Evolutionary conservation across 345 rosid species (phyloP).

Genomic region (Lumnitzera littorea): DNA sequence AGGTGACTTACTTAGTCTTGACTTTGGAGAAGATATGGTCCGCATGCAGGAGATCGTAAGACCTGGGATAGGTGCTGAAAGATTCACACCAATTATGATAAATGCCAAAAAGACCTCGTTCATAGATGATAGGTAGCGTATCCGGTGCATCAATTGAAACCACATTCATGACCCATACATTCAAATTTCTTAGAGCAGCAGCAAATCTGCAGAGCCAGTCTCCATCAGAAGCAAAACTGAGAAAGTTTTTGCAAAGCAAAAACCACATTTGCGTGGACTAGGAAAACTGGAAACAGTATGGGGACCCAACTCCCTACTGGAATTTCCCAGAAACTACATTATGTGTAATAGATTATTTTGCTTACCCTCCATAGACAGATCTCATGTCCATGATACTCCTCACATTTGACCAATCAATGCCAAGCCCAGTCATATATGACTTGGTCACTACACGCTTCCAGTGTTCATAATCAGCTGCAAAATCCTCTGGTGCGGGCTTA

Average conservation of each 20-base stretch:
- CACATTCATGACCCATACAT: conserved; percentile 94
- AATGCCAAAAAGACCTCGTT: conserved; percentile 86
- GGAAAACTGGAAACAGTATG: too few species aligned
- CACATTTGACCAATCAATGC: conserved; percentile 77
- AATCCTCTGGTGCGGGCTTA: conserved; percentile 86
- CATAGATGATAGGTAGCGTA: conserved; percentile 84
- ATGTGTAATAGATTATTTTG: neutral
- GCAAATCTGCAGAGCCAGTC: conserved; percentile 59
- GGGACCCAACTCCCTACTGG: too few species aligned
- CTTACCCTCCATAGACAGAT: conserved; percentile 92
- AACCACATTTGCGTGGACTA: too few species aligned
- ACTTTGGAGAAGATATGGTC: conserved; percentile 90
- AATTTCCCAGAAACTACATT: too few species aligned
- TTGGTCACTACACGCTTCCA: conserved; percentile 89
- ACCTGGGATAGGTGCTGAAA: conserved; percentile 92
- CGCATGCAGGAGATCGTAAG: conserved; percentile 93
- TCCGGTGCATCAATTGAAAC: conserved; percentile 80
- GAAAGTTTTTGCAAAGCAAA: neutral
- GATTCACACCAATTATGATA: conserved; percentile 99
- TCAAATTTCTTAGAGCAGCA: conserved; percentile 75
- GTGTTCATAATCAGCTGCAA: conserved; percentile 61
- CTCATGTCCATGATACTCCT: conserved; percentile 98
- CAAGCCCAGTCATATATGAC: conserved; percentile 74
- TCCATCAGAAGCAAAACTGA: neutral
- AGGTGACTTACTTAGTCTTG: conserved; percentile 49